Base-by-base conservation (phyloP, 75 land plant genomes). In the Pinus albicaulis region DNA sequence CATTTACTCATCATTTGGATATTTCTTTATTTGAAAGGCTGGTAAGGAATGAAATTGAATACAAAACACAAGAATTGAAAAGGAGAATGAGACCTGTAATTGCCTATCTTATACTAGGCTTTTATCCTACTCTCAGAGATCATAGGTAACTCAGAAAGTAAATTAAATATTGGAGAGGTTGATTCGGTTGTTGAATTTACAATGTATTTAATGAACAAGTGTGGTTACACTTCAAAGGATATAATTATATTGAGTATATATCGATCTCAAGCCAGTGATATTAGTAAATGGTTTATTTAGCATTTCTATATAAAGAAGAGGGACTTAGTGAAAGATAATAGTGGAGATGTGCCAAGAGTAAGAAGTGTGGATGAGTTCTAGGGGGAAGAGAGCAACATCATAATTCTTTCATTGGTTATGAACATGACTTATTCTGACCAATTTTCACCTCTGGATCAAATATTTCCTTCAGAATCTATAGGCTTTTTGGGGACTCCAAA, bases 361-460 rank as follows among this genome's bases (percentile, higher is more conserved):
- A 56, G 82, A 68, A 62, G 62, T 53, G 82, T 81, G 13, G 82
- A 81, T 59, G 82, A 85, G 59, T 73, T 57, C 19, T 86, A 85
- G 65, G 87, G 87, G 24, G 82, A 78, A 61, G 87, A 85, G 56
- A 79, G 65, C 48, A 60, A 84, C 59, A 84, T 85, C 41, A 68
- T 85, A 52, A 83, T 85, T 14, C 72, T 85, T 14, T 85, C 87
- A 6, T 82, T 85, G 44, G 87, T 85, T 15, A 53, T 80, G 34
- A 81, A 77, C 52, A 16, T 4, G 17, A 36, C 53, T 55, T 17
- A 34, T 20, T 22, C 72, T 5, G 71, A 34, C 16, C 66, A 80
- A 56, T 77, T 28, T 28, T n/a, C 24, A 23, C 25, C 24, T 26
- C 31, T 69, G 20, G 48, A 69, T 12, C 74, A 72, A 53, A 23